A percentile compares a stretch with the other conserved stretches of the same genome.
Conservation (phyloP, 2,329 filamentous ascomycete genomes). For the Aspergillus calidoustus region DNA sequence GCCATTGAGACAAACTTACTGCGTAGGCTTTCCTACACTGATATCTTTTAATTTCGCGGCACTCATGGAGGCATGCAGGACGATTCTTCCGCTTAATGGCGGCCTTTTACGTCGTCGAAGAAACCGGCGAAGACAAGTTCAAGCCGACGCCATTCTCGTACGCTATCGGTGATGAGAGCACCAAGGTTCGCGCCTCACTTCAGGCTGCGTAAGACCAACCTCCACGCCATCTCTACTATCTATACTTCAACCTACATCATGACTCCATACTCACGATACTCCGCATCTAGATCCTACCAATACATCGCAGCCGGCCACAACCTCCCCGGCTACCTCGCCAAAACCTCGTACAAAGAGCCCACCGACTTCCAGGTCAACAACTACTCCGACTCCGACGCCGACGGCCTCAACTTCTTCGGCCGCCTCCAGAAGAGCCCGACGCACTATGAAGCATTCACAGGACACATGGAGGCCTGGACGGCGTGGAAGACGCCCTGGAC, state of each 20-base stretch:
- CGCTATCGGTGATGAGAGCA: constrained; percentile 37
- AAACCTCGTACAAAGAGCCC: constrained; percentile 40
- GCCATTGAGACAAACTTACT: not conserved
- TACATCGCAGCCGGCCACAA: constrained; percentile 36
- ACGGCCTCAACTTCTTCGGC: constrained; percentile 38
- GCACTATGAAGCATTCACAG: constrained; percentile 38
- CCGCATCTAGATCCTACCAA: constrained; percentile 32
- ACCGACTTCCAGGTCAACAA: constrained; percentile 32
- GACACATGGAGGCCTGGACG: constrained; percentile 43
- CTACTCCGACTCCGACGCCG: constrained; percentile 25
- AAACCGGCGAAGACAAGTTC: constrained; percentile 34
- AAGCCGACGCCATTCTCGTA: constrained; percentile 38
- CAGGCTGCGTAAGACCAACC: constrained; percentile 31
- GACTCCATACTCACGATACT: not conserved
- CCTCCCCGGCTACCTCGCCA: constrained; percentile 39
- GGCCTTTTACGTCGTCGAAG: constrained; percentile 38
- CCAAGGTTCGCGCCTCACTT: constrained; percentile 35
- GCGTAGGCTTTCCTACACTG: not conserved
- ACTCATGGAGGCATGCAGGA: constrained; percentile 18
- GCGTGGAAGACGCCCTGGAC: constrained; percentile 42
- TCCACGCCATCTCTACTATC: no score
- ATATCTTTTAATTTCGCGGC: not conserved
- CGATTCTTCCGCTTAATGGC: constrained; percentile 37
- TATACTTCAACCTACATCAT: not conserved
- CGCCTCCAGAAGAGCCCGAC: constrained; percentile 35